Percentiles rank a stretch among this genome's conserved stretches.
Evolutionary conservation across 495 filamentous ascomycete species (phyloP).

Genomic region (Talaromyces borbonicus): DNA sequence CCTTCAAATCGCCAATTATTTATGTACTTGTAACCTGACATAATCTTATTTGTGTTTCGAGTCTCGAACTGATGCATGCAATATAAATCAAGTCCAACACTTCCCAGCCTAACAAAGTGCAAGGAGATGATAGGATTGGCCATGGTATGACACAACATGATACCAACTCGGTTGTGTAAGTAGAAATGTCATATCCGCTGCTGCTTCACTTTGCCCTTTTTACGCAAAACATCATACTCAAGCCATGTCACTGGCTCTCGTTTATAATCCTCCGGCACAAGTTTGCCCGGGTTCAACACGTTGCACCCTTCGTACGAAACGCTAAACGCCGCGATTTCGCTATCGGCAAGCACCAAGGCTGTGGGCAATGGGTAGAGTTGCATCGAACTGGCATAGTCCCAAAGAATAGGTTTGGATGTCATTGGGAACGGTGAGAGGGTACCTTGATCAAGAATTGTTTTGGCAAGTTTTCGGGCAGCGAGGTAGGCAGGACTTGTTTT

Average conservation of each 20-base stretch:
- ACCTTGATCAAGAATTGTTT: conserved; percentile 88
- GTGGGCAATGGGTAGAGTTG: conserved; percentile 84
- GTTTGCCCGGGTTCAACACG: conserved; percentile 84
- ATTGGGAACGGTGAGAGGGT: conserved; percentile 79
- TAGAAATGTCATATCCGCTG: conserved; percentile 17
- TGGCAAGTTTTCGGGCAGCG: conserved; percentile 75
- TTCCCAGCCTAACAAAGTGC: too few species aligned
- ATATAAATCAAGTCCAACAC: too few species aligned
- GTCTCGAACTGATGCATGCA: too few species aligned
- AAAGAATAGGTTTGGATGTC: conserved; percentile 65
- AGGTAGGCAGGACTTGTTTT: conserved; percentile 14
- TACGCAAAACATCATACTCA: conserved; percentile 64
- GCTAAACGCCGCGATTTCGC: conserved; percentile 68
- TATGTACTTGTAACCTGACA: too few species aligned
- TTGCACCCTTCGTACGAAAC: conserved; percentile 90
- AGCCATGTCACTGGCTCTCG: conserved; percentile 66
- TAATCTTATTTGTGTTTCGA: too few species aligned
- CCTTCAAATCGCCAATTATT: too few species aligned
- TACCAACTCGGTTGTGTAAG: too few species aligned
- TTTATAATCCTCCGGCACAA: conserved; percentile 50
- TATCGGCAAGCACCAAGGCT: conserved; percentile 69
- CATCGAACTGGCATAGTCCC: conserved; percentile 70
- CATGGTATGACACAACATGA: too few species aligned
- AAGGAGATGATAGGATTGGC: too few species aligned
- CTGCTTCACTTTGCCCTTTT: conserved; percentile 44